Percentiles rank a stretch among this genome's conserved stretches.
phyloP scores from a whole-genome alignment of 305 asterid genomes.

The Stenogyne calaminthoides region DNA sequence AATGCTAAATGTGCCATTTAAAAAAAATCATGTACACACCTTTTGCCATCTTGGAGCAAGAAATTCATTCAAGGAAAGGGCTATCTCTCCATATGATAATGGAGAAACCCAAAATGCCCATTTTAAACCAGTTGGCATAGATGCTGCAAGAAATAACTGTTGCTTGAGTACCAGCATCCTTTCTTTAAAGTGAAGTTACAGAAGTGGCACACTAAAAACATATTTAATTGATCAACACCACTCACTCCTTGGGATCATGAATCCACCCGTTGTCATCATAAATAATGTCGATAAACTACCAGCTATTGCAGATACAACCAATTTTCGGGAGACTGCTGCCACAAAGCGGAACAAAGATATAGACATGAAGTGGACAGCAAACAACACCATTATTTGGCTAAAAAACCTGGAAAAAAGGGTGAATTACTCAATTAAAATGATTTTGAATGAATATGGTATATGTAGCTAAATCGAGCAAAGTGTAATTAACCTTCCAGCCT shows the following conservation, averaged over 20 bases:
- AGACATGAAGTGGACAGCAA: conserved; percentile 58
- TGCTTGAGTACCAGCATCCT: not conserved
- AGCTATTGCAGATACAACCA: conserved; percentile 58
- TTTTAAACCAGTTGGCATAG: conserved; percentile 83
- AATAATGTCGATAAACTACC: conserved; percentile 54
- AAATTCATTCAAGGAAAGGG: conserved; percentile 71
- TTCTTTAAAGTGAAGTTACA: not conserved
- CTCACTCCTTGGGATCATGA: conserved; percentile 72
- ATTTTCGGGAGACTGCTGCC: conserved; percentile 54
- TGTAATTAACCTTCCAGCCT: conserved; percentile 59
- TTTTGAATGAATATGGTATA: not conserved
- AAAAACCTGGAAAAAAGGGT: conserved; percentile 54
- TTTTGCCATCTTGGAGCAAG: conserved; percentile 81
- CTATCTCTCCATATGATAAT: conserved; percentile 75
- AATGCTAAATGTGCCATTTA: conserved; percentile 8
- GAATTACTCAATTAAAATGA: not conserved
- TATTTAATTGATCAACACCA: conserved; percentile 1
- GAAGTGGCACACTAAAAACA: not conserved
- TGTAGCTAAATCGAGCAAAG: not conserved
- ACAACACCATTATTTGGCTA: conserved; percentile 54
- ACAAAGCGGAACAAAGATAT: conserved; percentile 72
- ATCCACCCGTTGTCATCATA: conserved; percentile 62
- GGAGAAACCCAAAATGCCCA: conserved; percentile 94
- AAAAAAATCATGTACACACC: conserved; percentile 35
- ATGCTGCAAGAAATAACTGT: conserved; percentile 51